Evolutionary conservation across 306 rosid genomes (phyloP).

Genomic region (Urtica urens): DNA sequence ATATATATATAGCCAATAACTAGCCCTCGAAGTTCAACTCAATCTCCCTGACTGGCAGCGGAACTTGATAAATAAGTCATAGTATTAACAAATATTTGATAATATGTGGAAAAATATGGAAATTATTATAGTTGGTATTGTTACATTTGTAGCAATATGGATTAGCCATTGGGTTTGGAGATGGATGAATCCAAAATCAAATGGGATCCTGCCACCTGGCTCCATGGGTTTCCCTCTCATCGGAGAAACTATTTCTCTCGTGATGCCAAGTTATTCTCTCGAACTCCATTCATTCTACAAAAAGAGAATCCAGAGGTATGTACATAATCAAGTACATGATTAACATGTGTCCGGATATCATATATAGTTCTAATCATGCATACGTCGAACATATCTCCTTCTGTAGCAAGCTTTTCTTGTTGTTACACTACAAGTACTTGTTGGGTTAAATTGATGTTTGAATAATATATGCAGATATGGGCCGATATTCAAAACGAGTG

Average conservation of each 20-base stretch:
- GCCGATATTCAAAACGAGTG: conserved; percentile 24
- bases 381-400: not conserved
- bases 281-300: not conserved
- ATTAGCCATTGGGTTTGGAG: not conserved
- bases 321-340: too few species aligned
- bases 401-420: not conserved
- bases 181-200: conserved; percentile 22
- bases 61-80: too few species aligned
- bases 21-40: too few species aligned
- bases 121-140: too few species aligned
- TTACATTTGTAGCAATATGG: not conserved
- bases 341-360: too few species aligned
- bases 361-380: not conserved
- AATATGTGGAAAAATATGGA: too few species aligned
- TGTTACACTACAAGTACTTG: too few species aligned
- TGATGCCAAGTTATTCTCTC: conserved; percentile 12
- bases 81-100: too few species aligned
- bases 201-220: conserved; percentile 25
- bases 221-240: conserved; percentile 29
- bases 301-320: not conserved
- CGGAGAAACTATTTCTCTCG: conserved; percentile 23
- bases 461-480: conserved; percentile 24
- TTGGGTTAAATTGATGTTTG: too few species aligned
- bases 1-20: too few species aligned
- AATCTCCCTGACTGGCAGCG: too few species aligned